Base-by-base conservation (phyloP, 2,329 filamentous ascomycete species). In the Emericellopsis cladophorae region DNA sequence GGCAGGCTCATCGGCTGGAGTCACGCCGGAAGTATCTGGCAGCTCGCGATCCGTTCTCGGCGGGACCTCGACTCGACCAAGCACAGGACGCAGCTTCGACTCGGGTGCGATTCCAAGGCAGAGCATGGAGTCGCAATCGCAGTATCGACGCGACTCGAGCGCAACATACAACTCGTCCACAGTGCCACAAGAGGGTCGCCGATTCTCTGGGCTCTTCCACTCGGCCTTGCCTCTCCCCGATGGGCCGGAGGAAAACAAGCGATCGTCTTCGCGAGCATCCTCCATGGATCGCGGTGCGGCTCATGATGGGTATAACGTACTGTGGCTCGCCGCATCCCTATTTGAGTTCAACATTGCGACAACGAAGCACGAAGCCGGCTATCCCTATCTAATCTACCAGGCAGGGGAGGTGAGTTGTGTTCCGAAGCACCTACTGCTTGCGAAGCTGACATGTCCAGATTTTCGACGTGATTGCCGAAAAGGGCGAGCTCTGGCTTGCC, bases 261-360 rank as follows among this genome's bases (percentile, higher is more conserved):
- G 66, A 40, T 72, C 74, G 7, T 29, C 26, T 4, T 79, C 77
- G 21, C 64, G 74, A 42, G 72, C 72, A 24, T 79, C 76, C 5
- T 79, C 74, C 12, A 65, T 68, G n/a, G 75, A 79, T 49, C 67
- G 74, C 32, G 68, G 58, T 36, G 67, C 66, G 40, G 66, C 61
- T 32, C 62, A 65, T 22, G 67, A 73, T 39, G 70, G 77, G 18
- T 82, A 81, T 47, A 83, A 81, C 42, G 77, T 95, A 7, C 67
- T 96, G 36, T 98, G 94, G 71, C 71, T 95, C 15, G 92, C 89
- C 12, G 92, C 90, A 16, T 94, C 86, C 51, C 73, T 96, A 26
- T 96, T 95, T 56, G 89, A 96, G 59, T 98, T 96, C 65, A 93
- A 95, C 54, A 96, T 96, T 54, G 85, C 90, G 54, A 86, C 84